Base-by-base conservation (phyloP, 208 protist species). In the Leishmania amazonensis region DNA sequence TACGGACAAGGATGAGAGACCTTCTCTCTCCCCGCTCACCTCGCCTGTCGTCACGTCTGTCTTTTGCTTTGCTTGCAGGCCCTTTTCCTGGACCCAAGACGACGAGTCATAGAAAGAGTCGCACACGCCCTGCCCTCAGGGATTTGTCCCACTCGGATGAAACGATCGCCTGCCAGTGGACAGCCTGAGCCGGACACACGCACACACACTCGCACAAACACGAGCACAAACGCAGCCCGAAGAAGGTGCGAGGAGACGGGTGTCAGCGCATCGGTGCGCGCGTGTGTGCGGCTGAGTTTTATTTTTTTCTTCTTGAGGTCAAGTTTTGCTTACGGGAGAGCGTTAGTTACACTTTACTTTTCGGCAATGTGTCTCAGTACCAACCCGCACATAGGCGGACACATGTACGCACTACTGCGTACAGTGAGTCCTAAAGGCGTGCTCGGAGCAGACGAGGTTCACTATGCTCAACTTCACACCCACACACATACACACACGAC, bases 381-480 rank as follows among this genome's bases (percentile, higher is more conserved):
- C 13, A 45, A 73, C 68, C 19, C 68, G 31, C 72, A 76, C 45
- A 76, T 49, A 60, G 17, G 24, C 72, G 40, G 2, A 45, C 49
- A 40, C 45, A 15, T 49, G 42, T 49, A 84, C 51, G 76, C 51
- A 65, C 3, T 79, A 31, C 78, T 40, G 81, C 75, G 49, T 42
- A 72, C 67, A 78, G n/a, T n/a, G 24, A 84, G 45, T 35, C 57
- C 11, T 77, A 58, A 54, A 60, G 0, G 53, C 38, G 74, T 77
- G 38, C 68, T 73, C 53, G 68, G 68, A 24, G 68, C 7, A 53
- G 38, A 49, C 1, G 24, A 53, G n/a, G 9, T n/a, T n/a, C 42
- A 15, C 31, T 31, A 51, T 19, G 24, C 19, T 51, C 42, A n/a
- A 17, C 19, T 49, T 73, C 68, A 53, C 24, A 17, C 68, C 1